Conservation (phyloP, 192 early-diverging fungal species). For the Martensiomyces pterosporus region DNA sequence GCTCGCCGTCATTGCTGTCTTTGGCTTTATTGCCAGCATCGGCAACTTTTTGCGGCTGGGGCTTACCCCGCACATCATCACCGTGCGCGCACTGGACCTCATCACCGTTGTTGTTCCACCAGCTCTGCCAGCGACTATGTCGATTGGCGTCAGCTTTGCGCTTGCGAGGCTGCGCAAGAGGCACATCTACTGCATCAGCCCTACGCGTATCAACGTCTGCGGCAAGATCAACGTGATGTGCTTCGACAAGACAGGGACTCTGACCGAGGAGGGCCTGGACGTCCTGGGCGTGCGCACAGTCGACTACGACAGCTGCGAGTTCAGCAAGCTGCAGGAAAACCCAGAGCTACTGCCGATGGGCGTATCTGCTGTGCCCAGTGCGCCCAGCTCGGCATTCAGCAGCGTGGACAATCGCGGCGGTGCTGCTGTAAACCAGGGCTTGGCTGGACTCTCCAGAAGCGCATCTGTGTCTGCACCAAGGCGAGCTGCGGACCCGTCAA, state of each 20-base stretch:
- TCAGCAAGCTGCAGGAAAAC: conserved; percentile 47
- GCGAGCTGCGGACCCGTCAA: conserved; percentile 39
- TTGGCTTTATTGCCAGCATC: conserved; percentile 85
- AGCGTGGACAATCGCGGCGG: conserved; percentile 33
- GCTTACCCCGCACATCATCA: conserved; percentile 64
- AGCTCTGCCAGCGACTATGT: conserved; percentile 96
- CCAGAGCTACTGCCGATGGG: conserved; percentile 45
- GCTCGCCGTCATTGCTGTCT: conserved; percentile 70
- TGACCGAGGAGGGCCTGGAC: conserved; percentile 95
- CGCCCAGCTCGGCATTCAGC: conserved; percentile 49
- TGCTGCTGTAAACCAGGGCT: conserved; percentile 18
- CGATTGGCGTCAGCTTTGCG: conserved; percentile 95
- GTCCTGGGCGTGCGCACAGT: conserved; percentile 83
- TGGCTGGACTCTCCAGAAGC: conserved; percentile 43
- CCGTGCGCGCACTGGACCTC: conserved; percentile 90
- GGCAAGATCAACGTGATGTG: conserved; percentile 95
- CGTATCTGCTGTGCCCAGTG: conserved; percentile 17
- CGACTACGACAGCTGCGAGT: conserved; percentile 43
- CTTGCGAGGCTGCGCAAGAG: conserved; percentile 73
- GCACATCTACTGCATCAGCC: conserved; percentile 90
- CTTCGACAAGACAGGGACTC: conserved; percentile 98
- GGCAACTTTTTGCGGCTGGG: conserved; percentile 84
- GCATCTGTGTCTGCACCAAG: conserved; percentile 38
- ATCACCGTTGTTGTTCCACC: conserved; percentile 97
- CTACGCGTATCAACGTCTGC: conserved; percentile 90